phyloP scores from a whole-genome alignment of 306 rosid species.

The Cucurbita ficifolia region DNA sequence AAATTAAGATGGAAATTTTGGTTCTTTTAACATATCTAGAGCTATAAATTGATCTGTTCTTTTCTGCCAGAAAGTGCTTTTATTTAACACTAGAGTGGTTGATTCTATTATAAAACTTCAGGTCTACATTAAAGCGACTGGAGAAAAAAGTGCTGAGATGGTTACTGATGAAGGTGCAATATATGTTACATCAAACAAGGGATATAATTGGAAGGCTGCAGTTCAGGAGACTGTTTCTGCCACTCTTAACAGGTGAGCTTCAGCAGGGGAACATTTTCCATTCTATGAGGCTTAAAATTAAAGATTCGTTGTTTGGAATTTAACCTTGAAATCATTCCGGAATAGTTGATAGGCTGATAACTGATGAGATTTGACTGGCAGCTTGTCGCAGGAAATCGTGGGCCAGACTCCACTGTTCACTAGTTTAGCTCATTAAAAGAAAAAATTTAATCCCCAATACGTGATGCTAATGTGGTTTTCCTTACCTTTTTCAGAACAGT shows the following conservation, averaged over 20 bases:
- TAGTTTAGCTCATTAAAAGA: not conserved
- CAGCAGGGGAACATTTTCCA: not conserved
- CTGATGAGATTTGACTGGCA: not conserved
- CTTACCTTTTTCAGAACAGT: conserved; percentile 86
- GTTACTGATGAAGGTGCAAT: conserved; percentile 96
- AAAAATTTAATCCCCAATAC: not conserved
- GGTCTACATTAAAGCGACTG: conserved; percentile 93
- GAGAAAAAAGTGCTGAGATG: conserved; percentile 90
- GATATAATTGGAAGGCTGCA: conserved; percentile 95
- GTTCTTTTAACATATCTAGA: not conserved
- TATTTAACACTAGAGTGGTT: not conserved
- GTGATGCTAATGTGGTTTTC: conserved; percentile 3
- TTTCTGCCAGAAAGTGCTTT: not conserved
- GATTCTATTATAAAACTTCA: conserved; percentile 17
- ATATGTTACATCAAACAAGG: conserved; percentile 78
- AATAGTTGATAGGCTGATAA: not conserved
- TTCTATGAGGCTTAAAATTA: not conserved
- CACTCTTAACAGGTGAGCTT: conserved; percentile 78
- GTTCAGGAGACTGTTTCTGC: conserved; percentile 97
- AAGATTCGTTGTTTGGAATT: not conserved
- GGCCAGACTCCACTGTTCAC: not conserved
- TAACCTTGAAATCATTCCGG: not conserved
- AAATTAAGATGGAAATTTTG: not conserved
- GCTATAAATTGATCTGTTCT: not conserved
- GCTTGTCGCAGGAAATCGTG: not conserved